These are phyloP conservation scores for Amoeboaphelidium occidentale DNA, from an alignment of 371 early-diverging fungal species.

Conservation along the genomic window DNA sequence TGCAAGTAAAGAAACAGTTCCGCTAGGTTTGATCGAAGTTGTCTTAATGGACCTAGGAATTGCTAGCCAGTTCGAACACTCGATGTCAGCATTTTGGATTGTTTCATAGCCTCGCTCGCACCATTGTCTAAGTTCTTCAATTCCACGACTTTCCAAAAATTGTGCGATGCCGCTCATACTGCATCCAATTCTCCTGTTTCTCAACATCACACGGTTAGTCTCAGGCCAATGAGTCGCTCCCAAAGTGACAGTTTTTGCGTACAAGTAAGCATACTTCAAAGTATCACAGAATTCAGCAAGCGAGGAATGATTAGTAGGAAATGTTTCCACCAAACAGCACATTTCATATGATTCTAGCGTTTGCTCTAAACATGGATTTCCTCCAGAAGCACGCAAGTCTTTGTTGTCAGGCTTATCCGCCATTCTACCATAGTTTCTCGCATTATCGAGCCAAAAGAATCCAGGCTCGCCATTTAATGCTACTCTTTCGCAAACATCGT, in stretches of 20 bases:
- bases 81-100: conserved; percentile 6
- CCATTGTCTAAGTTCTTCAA: conserved; percentile 8
- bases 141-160: conserved; percentile 10
- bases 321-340: conserved; percentile 16
- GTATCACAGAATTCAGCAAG: conserved; percentile 13
- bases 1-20: conserved; percentile 14
- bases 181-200: conserved; percentile 16
- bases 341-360: conserved; percentile 16
- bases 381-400: conserved; percentile 12
- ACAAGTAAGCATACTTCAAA: conserved; percentile 12
- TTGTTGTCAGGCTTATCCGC: conserved; percentile 6
- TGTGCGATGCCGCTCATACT: conserved; percentile 15
- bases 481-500: conserved; percentile 7
- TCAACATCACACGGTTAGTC: conserved; percentile 14
- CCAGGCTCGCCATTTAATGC: conserved; percentile 15
- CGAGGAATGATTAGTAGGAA: conserved; percentile 10
- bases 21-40: conserved; percentile 14
- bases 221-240: conserved; percentile 14
- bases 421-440: conserved; percentile 12
- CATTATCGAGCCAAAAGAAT: conserved; percentile 17
- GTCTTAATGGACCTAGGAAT: conserved; percentile 15
- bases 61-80: conserved; percentile 11
- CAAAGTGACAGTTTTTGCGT: conserved; percentile 17
- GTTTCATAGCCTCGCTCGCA: conserved; percentile 10
- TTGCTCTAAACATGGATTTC: conserved; percentile 19